Evolutionary conservation across 176 grass and related monocot species (phyloP).

Genomic region (Oryza rufipogon): DNA sequence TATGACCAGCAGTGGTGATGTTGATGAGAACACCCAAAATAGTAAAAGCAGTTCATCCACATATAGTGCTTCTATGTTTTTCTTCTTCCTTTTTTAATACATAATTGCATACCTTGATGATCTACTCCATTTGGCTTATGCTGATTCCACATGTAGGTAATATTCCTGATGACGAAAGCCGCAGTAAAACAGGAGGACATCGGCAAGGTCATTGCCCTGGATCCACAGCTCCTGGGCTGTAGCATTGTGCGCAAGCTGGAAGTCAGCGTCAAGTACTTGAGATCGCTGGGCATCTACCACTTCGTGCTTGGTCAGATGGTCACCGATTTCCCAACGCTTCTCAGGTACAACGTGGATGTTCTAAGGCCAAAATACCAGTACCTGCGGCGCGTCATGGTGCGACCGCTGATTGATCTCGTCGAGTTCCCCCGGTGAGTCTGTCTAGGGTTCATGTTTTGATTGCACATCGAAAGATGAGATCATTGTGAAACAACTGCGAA

Average conservation of each 20-base stretch:
- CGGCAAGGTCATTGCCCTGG: conserved; percentile 86
- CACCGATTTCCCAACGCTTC: conserved; percentile 82
- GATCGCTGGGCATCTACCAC: conserved; percentile 84
- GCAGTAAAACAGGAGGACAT: conserved; percentile 79
- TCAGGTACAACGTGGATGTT: conserved; percentile 79
- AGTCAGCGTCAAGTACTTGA: conserved; percentile 80
- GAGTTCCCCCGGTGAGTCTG: conserved; percentile 81
- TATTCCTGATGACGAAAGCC: conserved; percentile 84
- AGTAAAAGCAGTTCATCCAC: not conserved
- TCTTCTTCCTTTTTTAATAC: not conserved
- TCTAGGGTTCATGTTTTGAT: not conserved
- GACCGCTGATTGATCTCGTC: conserved; percentile 77
- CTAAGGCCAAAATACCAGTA: conserved; percentile 87
- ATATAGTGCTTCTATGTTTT: not conserved
- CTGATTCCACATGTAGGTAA: conserved; percentile 49
- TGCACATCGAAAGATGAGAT: not conserved
- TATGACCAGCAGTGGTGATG: too few species aligned
- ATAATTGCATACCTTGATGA: not conserved
- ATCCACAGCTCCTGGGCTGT: conserved; percentile 89
- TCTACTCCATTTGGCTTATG: conserved; percentile 34
- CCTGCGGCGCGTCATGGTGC: conserved; percentile 92
- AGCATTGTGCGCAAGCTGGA: conserved; percentile 89
- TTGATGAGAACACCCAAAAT: too few species aligned
- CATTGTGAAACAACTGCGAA: not conserved
- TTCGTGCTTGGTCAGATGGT: conserved; percentile 76